phyloP scores from a whole-genome alignment of 75 land plant species.

The Pseudotsuga menziesii region DNA sequence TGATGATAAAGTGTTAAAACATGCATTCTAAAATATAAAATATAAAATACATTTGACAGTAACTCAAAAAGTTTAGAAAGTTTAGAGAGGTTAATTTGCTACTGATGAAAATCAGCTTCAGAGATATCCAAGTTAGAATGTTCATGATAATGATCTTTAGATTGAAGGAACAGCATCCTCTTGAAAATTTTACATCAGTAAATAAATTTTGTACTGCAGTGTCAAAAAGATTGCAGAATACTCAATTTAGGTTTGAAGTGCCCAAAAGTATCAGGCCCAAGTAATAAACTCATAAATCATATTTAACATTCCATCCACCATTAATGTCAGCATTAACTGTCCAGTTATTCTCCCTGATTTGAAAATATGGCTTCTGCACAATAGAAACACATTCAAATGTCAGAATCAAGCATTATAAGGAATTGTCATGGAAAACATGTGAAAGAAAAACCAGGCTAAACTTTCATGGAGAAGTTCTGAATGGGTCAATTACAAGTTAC shows the following conservation, averaged over 20 bases:
- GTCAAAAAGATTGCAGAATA: background rate
- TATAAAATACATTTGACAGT: background rate
- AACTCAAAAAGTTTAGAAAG: background rate
- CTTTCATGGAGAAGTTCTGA: background rate
- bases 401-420: background rate
- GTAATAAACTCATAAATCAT: conserved; percentile 44
- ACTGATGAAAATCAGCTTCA: background rate
- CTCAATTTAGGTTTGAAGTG: background rate
- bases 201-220: background rate
- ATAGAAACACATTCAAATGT: background rate
- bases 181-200: background rate
- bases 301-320: conserved; percentile 79
- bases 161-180: background rate
- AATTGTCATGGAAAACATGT: background rate
- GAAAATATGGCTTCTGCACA: conserved; percentile 76
- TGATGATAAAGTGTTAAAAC: too few relatives aligned
- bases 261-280: background rate
- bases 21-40: too few relatives aligned
- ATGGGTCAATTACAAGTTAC: background rate
- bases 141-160: background rate
- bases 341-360: conserved; percentile 93
- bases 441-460: background rate
- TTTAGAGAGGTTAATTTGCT: background rate
- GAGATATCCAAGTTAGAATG: background rate
- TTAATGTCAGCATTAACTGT: conserved; percentile 64